Evolutionary conservation across 2,329 filamentous ascomycete species (phyloP).

Genomic region (Xylaria sp.): DNA sequence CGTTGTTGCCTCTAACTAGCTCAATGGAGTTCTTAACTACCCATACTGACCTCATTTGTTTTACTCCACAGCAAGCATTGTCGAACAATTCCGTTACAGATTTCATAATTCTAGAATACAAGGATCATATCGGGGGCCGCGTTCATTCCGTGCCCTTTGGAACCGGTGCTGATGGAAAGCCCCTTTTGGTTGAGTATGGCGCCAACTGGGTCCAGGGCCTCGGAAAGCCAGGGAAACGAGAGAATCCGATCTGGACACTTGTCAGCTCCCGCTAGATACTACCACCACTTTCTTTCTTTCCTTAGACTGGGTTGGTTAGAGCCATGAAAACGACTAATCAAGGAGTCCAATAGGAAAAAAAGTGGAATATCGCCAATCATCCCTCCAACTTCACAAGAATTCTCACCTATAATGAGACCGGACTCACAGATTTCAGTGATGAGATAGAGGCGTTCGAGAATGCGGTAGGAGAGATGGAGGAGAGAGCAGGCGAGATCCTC

Average conservation of each 20-base stretch:
- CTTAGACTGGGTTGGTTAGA: too few relatives aligned
- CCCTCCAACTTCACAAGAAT: not conserved
- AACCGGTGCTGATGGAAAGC: not conserved
- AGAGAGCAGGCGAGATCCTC: constrained; percentile 1
- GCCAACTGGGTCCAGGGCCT: constrained; percentile 5
- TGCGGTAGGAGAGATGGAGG: not conserved
- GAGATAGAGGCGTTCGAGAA: not conserved
- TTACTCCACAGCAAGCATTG: not conserved
- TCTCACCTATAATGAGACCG: constrained; percentile 5
- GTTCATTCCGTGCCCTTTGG: not conserved
- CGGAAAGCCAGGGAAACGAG: not conserved
- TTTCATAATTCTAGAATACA: constrained; percentile 6
- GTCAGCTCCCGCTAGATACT: not conserved
- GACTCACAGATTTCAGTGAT: not conserved
- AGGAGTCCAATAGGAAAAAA: not conserved
- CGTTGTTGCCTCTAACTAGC: not conserved
- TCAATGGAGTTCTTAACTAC: not conserved
- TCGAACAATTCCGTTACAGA: constrained; percentile 4
- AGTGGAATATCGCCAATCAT: not conserved
- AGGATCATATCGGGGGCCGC: not conserved
- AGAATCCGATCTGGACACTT: constrained; percentile 2
- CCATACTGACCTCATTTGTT: not conserved
- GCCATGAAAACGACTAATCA: not conserved
- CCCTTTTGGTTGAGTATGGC: not conserved
- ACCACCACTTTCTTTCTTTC: too few relatives aligned